Evolutionary conservation across 805 yeast genomes (phyloP), one percentile per base, ranked within the genome.

Genomic region (Yarrowia hollandica): DNA sequence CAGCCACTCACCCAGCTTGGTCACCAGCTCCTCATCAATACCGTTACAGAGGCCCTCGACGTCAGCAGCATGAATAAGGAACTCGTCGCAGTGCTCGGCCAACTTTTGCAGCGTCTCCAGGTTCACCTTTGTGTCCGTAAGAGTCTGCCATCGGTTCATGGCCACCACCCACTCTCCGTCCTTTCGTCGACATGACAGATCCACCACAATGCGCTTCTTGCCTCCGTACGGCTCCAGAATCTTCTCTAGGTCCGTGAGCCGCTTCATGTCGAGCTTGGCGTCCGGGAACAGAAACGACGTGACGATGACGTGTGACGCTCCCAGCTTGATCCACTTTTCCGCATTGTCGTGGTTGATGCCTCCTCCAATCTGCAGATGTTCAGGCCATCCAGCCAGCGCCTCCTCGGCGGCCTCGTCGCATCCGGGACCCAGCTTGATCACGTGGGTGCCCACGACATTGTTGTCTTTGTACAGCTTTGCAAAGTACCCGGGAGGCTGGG

Each of bases 1-100:
- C 15, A 77, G 72, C 98, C 98, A 94, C 64, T 85, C 82, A 19
- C 90, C 90, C 37, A 94, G 74, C 60, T 79, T 79, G 23, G 61
- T 60, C 5, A 94, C 97, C 39, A 94, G 75, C 15, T 83, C 80
- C 68, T 84, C 84, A 68, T 94, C 99, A 30, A 94, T 88, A 0
- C 99, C 99, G 38, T 82, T 80, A 70, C 99, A 94, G 15, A 94
- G 77, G 0, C 99, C 99, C 72, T 94, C 99, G 3, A 94, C 98
- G 72, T 94, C 99, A 0, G 99, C 99, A 3, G 99, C 99, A 74
- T 94, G 99, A 15, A 94, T 85, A 58, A 94, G 74, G 68, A 92
- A 88, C 73, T 94, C 99, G 63, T 82, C 80, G 66, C 97, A 89
- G 72, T 85, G 88, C 50, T 75, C 60, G 8, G 85, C 72, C 35